Conservation (phyloP, 345 rosid genomes). For the Murraya paniculata region DNA sequence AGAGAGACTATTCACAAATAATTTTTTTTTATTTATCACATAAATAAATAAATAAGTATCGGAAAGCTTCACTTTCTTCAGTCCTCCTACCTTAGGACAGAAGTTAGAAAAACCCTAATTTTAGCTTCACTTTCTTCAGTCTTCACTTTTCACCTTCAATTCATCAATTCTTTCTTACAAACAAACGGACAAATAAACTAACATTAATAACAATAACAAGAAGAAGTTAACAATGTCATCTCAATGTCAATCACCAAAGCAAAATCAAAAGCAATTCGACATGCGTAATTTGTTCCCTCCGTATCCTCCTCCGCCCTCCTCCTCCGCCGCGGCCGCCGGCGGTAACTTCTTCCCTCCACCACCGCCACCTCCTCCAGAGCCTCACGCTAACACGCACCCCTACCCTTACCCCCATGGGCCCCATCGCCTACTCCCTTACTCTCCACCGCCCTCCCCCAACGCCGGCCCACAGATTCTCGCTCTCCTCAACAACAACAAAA, state of each 20-base stretch:
- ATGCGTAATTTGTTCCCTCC: conserved; percentile 41
- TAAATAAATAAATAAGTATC: no score
- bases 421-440: conserved; percentile 31
- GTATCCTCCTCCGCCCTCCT: conserved; percentile 1
- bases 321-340: conserved; percentile 9
- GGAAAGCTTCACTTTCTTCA: not conserved
- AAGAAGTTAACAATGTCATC: no score
- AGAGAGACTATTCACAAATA: no score
- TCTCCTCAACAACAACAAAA: conserved; percentile 41
- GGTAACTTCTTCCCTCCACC: conserved; percentile 45
- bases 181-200: no score
- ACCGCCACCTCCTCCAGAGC: conserved; percentile 14
- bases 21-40: no score
- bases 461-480: conserved; percentile 72
- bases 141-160: no score
- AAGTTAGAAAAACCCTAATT: no score
- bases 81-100: no score
- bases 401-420: conserved; percentile 9
- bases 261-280: conserved; percentile 32
- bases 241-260: no score
- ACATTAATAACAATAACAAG: no score
- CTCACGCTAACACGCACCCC: conserved; percentile 28
- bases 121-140: no score
- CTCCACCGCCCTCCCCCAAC: not conserved
- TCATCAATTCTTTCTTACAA: no score